Evolutionary conservation across 495 filamentous ascomycete species (phyloP).

Genomic region (Xylaria cubensis): DNA sequence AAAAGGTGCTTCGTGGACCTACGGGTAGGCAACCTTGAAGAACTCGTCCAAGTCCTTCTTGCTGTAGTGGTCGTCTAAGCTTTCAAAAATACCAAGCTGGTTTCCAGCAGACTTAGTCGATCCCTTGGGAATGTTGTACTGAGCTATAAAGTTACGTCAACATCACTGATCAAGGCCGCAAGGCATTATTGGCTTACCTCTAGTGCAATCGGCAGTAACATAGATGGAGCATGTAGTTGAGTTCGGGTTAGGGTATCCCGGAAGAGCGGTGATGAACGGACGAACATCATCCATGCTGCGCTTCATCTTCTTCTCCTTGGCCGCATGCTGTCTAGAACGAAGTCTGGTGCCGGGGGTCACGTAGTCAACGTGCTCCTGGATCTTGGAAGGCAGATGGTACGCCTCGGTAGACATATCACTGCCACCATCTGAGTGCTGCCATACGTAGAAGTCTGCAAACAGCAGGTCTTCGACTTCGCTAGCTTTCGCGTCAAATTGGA

Average conservation of each 20-base stretch:
- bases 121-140: slow-evolving; percentile 43
- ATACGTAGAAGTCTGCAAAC: slow-evolving; percentile 60
- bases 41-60: slow-evolving; percentile 67
- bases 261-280: slow-evolving; percentile 17
- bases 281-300: slow-evolving; percentile 23
- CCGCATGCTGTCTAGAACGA: slow-evolving; percentile 25
- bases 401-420: slow-evolving; percentile 42
- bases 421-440: slow-evolving; percentile 50
- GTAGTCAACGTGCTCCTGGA: slow-evolving; percentile 64
- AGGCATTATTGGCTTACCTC: slow-evolving; percentile 30
- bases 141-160: slow-evolving; percentile 25
- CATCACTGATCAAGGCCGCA: background rate
- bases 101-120: slow-evolving; percentile 40
- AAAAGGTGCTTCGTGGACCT: background rate
- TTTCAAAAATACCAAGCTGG: slow-evolving; percentile 45
- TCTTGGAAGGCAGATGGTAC: slow-evolving; percentile 61
- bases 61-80: slow-evolving; percentile 45
- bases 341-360: slow-evolving; percentile 62
- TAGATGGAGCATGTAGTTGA: slow-evolving; percentile 37
- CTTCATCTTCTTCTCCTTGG: slow-evolving; percentile 32
- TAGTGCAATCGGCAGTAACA: slow-evolving; percentile 43
- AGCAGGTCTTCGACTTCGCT: slow-evolving; percentile 63
- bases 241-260: slow-evolving; percentile 24
- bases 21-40: slow-evolving; percentile 57
- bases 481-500: slow-evolving; percentile 61